Evolutionary conservation across 2,329 filamentous ascomycete genomes (phyloP).

Genomic region (Ophiostoma novo-ulmi): DNA sequence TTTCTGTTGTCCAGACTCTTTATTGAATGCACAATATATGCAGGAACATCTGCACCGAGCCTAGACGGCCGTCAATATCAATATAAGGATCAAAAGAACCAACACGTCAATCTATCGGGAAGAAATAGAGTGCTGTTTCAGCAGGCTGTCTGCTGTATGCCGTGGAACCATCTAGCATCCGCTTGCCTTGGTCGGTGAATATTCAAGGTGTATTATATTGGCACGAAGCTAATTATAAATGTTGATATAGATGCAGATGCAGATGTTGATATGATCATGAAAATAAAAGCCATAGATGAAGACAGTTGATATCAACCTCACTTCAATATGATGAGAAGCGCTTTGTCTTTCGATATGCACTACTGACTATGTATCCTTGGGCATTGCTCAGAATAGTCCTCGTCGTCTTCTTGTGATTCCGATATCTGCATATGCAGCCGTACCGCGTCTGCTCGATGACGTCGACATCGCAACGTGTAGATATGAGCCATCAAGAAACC

Average conservation of each 20-base stretch:
- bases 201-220: no score
- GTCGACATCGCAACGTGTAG: not conserved
- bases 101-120: not conserved
- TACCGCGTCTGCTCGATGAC: not conserved
- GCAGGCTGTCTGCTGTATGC: slow-evolving; percentile 12
- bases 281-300: no score
- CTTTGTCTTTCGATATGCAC: no score
- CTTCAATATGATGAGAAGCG: no score
- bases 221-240: no score
- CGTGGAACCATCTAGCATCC: not conserved
- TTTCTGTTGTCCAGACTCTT: not conserved
- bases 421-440: no score
- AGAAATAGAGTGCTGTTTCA: slow-evolving; percentile 2
- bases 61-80: not conserved
- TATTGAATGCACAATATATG: not conserved
- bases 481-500: no score
- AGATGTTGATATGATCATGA: not conserved
- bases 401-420: no score
- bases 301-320: no score
- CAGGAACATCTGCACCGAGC: slow-evolving; percentile 2
- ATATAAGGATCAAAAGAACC: not conserved
- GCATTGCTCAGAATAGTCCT: no score
- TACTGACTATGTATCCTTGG: no score
- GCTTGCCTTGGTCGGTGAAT: not conserved
- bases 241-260: not conserved